These are phyloP conservation scores for Falciphora oryzae DNA, from an alignment of 2,329 filamentous ascomycete species.

Conservation along the genomic window DNA sequence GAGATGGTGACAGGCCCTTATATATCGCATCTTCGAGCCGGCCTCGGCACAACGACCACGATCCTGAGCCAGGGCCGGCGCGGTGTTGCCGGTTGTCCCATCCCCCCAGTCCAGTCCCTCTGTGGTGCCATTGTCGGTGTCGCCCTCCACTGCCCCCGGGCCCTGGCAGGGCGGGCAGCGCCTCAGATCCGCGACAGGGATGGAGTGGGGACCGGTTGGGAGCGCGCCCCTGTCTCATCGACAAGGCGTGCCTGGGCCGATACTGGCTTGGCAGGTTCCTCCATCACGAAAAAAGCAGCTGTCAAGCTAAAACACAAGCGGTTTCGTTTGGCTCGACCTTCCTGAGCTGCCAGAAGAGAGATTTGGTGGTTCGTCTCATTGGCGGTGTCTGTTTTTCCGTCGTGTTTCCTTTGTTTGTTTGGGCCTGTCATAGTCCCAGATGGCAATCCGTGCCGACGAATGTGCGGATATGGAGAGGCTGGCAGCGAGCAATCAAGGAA, in stretches of 20 bases:
- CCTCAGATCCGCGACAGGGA: not conserved
- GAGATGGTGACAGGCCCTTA: not conserved
- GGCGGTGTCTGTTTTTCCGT: not conserved
- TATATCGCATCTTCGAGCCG: not conserved
- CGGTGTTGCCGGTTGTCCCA: too few species aligned
- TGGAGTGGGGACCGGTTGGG: not conserved
- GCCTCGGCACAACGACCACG: too few species aligned
- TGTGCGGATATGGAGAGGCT: not conserved
- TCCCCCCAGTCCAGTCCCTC: too few species aligned
- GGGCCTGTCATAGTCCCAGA: not conserved
- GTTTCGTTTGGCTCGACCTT: not conserved
- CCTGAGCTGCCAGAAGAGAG: not conserved
- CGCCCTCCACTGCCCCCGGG: not conserved
- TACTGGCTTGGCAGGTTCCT: not conserved
- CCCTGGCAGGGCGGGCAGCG: not conserved
- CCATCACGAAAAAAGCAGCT: not conserved
- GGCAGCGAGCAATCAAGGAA: not conserved
- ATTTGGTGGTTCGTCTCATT: not conserved
- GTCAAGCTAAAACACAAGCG: not conserved
- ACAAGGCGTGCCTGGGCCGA: not conserved
- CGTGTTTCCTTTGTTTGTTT: not conserved
- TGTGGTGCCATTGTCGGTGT: not conserved
- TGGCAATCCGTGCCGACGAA: not conserved
- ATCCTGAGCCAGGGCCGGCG: not conserved
- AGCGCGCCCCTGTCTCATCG: not conserved